Evolutionary conservation across 2,329 filamentous ascomycete genomes (phyloP).

Genomic region (Phyllosticta capitalensis): DNA sequence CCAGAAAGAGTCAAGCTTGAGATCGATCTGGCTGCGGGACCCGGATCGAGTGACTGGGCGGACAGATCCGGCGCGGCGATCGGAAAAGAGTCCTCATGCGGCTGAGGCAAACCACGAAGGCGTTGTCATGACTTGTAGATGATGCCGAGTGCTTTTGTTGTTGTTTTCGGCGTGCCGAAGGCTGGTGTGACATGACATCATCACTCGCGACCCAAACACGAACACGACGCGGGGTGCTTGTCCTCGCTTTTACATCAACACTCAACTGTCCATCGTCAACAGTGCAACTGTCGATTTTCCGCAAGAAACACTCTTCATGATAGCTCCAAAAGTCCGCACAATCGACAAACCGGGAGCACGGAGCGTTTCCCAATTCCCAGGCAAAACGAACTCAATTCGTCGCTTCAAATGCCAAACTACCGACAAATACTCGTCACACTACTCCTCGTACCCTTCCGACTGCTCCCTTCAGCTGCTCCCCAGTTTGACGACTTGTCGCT

Average conservation of each 20-base stretch:
- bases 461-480: neutral
- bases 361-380: too few relatives aligned
- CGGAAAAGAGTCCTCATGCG: neutral
- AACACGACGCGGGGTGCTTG: neutral
- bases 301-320: too few relatives aligned
- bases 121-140: too few relatives aligned
- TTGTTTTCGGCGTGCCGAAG: neutral
- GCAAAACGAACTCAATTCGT: neutral
- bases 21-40: neutral
- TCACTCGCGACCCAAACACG: neutral
- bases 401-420: neutral
- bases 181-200: neutral
- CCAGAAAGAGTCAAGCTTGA: constrained; percentile 1
- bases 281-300: too few relatives aligned
- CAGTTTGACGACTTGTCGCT: neutral
- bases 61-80: neutral
- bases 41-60: neutral
- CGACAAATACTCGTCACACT: neutral
- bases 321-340: too few relatives aligned
- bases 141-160: neutral
- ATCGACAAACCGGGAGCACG: too few relatives aligned
- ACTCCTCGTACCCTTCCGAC: neutral
- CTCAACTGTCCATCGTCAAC: too few relatives aligned
- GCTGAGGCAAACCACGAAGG: neutral
- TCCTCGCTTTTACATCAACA: too few relatives aligned